Conservation (phyloP, 768 basidiomycete genomes). For the Boletus patriciae region DNA sequence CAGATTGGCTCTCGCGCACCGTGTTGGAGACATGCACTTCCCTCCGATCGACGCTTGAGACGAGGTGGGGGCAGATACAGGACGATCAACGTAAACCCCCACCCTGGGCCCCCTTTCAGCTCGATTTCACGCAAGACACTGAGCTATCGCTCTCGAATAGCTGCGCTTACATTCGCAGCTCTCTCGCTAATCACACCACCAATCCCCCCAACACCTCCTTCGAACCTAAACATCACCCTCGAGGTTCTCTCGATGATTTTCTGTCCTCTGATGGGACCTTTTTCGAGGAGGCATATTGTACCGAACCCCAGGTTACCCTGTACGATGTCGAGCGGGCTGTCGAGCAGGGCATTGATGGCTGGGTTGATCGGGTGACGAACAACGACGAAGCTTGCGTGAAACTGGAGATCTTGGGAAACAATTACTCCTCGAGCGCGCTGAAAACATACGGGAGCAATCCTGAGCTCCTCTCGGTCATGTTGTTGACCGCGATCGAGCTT, state of each 20-base stretch:
- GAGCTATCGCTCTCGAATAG: conserved; percentile 34
- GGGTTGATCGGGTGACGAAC: conserved; percentile 25
- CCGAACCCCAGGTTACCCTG: conserved; percentile 18
- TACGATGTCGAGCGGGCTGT: conserved; percentile 40
- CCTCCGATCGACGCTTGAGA: conserved; percentile 26
- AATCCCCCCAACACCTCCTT: neutral
- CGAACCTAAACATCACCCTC: conserved; percentile 1
- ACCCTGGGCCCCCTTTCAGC: conserved; percentile 31
- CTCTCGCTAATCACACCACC: conserved; percentile 2
- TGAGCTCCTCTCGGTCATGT: conserved; percentile 42
- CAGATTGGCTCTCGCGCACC: conserved; percentile 14
- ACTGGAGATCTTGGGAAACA: conserved; percentile 24
- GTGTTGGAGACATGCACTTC: conserved; percentile 11
- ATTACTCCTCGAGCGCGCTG: conserved; percentile 30
- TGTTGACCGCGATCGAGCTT: conserved; percentile 38
- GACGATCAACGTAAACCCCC: conserved; percentile 25
- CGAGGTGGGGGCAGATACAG: conserved; percentile 39
- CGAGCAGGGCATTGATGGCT: conserved; percentile 31
- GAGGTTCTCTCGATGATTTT: neutral
- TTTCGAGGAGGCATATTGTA: conserved; percentile 3
- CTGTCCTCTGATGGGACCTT: conserved; percentile 7
- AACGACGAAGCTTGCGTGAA: conserved; percentile 6
- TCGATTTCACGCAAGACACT: conserved; percentile 34
- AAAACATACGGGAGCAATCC: conserved; percentile 33
- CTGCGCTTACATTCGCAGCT: conserved; percentile 27